phyloP scores from a whole-genome alignment of 1,284 basidiomycete genomes.

The Fomitopsis pinicola region DNA sequence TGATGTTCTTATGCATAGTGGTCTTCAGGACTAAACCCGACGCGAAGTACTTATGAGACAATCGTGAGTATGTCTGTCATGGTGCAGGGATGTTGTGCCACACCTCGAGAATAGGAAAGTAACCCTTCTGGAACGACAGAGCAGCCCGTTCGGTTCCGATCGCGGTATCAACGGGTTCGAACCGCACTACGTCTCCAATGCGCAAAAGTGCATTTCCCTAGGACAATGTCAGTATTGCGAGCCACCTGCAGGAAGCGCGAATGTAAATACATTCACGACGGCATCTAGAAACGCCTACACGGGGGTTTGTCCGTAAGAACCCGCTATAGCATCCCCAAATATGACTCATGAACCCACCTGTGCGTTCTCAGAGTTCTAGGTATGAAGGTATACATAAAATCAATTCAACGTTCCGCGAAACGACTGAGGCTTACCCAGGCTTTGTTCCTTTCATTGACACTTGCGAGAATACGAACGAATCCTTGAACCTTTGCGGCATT shows the following conservation, averaged over 20 bases:
- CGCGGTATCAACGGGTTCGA: conserved; percentile 36
- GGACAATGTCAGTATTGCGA: neutral
- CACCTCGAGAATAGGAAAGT: conserved; percentile 56
- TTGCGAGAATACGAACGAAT: conserved; percentile 45
- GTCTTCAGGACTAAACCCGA: conserved; percentile 62
- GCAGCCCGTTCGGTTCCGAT: conserved; percentile 28
- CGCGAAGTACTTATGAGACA: conserved; percentile 46
- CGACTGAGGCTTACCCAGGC: conserved; percentile 41
- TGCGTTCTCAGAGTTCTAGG: conserved; percentile 46
- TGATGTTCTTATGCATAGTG: conserved; percentile 48
- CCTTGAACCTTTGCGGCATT: conserved; percentile 38
- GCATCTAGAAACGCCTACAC: conserved; percentile 39
- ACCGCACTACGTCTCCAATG: conserved; percentile 48
- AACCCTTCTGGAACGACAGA: conserved; percentile 60
- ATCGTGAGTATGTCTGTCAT: neutral
- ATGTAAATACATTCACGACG: conserved; percentile 35
- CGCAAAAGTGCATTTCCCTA: conserved; percentile 51
- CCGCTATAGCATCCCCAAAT: neutral
- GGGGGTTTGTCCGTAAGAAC: neutral
- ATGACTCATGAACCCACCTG: conserved; percentile 36
- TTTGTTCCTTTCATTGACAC: conserved; percentile 41
- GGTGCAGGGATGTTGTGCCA: conserved; percentile 11
- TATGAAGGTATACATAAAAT: no score
- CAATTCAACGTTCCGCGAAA: no score
- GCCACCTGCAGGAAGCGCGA: neutral